Conservation (phyloP, 345 rosid genomes). For the Populus simonii region DNA sequence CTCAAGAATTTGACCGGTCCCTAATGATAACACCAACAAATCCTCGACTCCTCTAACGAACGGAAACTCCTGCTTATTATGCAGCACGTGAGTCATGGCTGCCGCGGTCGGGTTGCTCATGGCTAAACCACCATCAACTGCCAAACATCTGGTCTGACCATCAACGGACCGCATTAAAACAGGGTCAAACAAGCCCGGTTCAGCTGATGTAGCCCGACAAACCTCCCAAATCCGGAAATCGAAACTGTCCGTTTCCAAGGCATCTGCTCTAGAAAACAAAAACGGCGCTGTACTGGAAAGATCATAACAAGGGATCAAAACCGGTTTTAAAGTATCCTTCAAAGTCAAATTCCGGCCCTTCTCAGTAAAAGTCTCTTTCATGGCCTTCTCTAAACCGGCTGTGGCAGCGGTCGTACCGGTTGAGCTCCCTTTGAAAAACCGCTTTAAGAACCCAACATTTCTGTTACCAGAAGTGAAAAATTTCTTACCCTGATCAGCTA, state of each 20-base stretch:
- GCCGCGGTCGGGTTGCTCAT: constrained; percentile 92
- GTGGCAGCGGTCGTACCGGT: constrained; percentile 44
- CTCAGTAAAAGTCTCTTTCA: constrained; percentile 68
- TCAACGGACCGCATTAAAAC: constrained; percentile 65
- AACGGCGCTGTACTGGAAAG: constrained; percentile 84
- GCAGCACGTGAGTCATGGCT: constrained; percentile 93
- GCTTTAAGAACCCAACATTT: constrained; percentile 35
- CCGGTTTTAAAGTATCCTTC: constrained; percentile 88
- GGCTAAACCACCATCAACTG: constrained; percentile 81
- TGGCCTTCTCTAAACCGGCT: constrained; percentile 49
- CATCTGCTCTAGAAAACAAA: constrained; percentile 95
- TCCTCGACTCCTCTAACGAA: constrained; percentile 96
- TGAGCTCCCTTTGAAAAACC: constrained; percentile 45
- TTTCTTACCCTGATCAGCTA: constrained; percentile 62
- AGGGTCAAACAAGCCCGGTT: constrained; percentile 74
- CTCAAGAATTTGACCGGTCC: constrained; percentile 77
- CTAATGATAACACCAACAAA: constrained; percentile 75
- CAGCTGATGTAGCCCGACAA: constrained; percentile 90
- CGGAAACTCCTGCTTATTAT: constrained; percentile 95
- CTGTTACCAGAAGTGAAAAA: constrained; percentile 38
- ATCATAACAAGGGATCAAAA: constrained; percentile 86
- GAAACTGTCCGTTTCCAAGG: constrained; percentile 77
- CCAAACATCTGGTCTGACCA: constrained; percentile 72
- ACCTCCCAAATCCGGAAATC: constrained; percentile 89
- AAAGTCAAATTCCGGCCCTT: constrained; percentile 51